Percentiles rank a stretch among this genome's conserved stretches.
phyloP scores from a whole-genome alignment of 257 asterid species.

The Salvia hispanica region DNA sequence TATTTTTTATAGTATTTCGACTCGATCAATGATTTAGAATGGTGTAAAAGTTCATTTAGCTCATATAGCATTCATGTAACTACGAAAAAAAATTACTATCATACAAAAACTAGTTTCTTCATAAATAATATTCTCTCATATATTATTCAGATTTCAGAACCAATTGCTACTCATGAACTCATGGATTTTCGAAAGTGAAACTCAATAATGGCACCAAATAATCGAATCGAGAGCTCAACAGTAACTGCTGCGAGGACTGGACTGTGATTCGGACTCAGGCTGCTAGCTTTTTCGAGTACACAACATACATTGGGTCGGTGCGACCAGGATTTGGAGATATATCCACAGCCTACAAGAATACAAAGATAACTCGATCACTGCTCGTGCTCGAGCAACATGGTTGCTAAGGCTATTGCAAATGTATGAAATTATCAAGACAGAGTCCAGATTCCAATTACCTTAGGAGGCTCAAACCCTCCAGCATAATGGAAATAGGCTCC shows the following conservation, averaged over 20 bases:
- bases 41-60: neutral
- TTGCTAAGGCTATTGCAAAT: neutral
- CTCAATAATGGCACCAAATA: neutral
- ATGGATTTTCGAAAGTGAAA: neutral
- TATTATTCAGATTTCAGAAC: neutral
- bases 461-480: conserved; percentile 94
- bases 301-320: conserved; percentile 86
- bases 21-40: too few species aligned
- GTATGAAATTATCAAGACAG: conserved; percentile 7
- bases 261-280: conserved; percentile 40
- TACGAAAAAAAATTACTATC: too few species aligned
- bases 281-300: conserved; percentile 73
- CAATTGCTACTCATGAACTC: neutral
- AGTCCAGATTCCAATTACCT: conserved; percentile 49
- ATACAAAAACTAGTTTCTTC: too few species aligned
- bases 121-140: too few species aligned
- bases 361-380: neutral
- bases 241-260: neutral
- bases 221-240: conserved; percentile 16
- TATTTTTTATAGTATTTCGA: too few species aligned
- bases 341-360: conserved; percentile 64
- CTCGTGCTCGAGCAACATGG: neutral
- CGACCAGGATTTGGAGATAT: conserved; percentile 91
- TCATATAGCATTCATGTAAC: neutral
- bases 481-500: conserved; percentile 97